These are phyloP conservation scores for Cyclotella baltica DNA, from an alignment of 108 stramenopile species.

Conservation along the genomic window DNA sequence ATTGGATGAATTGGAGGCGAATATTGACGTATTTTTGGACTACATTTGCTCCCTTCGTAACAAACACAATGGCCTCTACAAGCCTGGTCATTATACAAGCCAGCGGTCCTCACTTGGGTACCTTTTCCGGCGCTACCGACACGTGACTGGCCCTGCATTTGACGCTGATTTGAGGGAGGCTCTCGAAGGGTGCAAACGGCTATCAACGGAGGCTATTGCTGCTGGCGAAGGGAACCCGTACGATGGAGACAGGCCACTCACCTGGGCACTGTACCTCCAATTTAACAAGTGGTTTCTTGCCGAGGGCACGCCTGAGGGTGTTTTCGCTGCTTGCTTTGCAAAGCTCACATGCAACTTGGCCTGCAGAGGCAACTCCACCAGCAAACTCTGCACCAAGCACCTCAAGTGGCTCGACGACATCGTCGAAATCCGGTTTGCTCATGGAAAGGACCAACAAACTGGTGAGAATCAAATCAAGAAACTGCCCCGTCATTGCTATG, in stretches of 20 bases:
- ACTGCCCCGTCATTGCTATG: slow-evolving; percentile 9
- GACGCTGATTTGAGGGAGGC: slow-evolving; percentile 1
- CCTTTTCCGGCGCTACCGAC: not conserved
- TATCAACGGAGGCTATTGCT: too few relatives aligned
- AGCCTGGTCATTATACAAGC: not conserved
- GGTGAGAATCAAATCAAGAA: slow-evolving; percentile 7
- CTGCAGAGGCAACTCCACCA: slow-evolving; percentile 6
- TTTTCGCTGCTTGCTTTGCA: not conserved
- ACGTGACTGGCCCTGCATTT: not conserved
- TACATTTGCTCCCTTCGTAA: not conserved
- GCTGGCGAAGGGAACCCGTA: slow-evolving; percentile 15
- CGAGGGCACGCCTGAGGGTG: not conserved
- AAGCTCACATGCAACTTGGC: slow-evolving; percentile 15
- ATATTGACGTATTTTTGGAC: not conserved
- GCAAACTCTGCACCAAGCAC: not conserved
- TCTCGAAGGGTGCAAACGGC: too few relatives aligned
- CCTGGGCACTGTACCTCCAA: slow-evolving; percentile 9
- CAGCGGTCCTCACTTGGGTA: not conserved
- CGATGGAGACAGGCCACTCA: slow-evolving; percentile 22
- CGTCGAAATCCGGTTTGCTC: not conserved
- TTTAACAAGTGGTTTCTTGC: slow-evolving; percentile 17
- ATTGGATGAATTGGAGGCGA: not conserved
- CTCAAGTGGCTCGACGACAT: not conserved
- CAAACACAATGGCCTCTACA: not conserved
- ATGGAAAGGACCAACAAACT: slow-evolving; percentile 11